phyloP scores from a whole-genome alignment of 345 rosid species.

The Murraya koenigii region DNA sequence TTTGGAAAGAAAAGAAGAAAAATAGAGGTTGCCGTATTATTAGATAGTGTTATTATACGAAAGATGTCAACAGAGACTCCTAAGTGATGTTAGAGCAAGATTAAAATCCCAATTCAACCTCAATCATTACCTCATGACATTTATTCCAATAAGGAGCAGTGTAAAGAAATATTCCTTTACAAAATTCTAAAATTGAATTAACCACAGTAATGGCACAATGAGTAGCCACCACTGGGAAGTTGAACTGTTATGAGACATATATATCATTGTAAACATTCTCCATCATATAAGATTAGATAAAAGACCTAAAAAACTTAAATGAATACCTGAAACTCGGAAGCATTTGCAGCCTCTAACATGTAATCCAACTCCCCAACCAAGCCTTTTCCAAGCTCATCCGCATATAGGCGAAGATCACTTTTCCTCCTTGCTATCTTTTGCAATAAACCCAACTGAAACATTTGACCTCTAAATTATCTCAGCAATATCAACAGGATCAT shows the following conservation, averaged over 20 bases:
- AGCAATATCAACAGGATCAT: slow-evolving; percentile 16
- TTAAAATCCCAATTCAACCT: background rate
- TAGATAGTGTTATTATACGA: background rate
- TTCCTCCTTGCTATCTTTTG: slow-evolving; percentile 87
- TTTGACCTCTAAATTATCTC: slow-evolving; percentile 16
- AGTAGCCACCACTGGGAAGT: background rate
- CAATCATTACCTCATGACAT: background rate
- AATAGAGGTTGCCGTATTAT: background rate
- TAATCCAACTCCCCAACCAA: slow-evolving; percentile 93
- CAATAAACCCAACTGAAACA: slow-evolving; percentile 71
- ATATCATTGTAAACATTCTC: slow-evolving; percentile 1
- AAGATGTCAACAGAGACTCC: background rate
- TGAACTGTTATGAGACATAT: background rate
- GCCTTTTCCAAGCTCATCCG: slow-evolving; percentile 96
- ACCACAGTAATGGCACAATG: background rate
- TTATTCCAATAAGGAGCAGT: background rate
- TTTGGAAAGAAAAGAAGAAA: background rate
- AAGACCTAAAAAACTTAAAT: background rate
- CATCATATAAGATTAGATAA: background rate
- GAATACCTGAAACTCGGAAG: slow-evolving; percentile 73
- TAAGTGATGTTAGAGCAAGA: background rate
- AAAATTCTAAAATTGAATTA: background rate
- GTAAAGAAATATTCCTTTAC: background rate
- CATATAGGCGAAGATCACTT: slow-evolving; percentile 81
- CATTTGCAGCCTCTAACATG: slow-evolving; percentile 82